phyloP scores from a whole-genome alignment of 371 early-diverging fungal species.

The Vairimorpha ceranae region DNA sequence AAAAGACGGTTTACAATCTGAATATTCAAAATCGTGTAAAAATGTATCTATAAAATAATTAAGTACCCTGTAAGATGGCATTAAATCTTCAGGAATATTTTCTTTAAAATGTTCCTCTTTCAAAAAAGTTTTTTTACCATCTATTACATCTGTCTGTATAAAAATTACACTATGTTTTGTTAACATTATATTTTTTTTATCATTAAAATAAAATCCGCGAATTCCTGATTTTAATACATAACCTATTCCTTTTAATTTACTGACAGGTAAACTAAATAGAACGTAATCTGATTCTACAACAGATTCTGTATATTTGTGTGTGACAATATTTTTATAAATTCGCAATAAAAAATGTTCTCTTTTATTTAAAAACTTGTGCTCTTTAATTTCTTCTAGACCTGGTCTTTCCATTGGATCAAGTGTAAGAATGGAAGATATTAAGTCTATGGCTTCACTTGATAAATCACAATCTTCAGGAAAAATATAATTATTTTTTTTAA shows the following conservation, averaged over 20 bases:
- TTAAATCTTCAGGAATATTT: conserved; percentile 42
- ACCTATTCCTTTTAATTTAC: conserved; percentile 72
- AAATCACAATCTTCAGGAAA: conserved; percentile 70
- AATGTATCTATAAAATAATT: conserved; percentile 52
- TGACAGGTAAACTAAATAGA: conserved; percentile 68
- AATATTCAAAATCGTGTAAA: conserved; percentile 22
- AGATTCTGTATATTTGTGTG: conserved; percentile 9
- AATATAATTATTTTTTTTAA: conserved; percentile 69
- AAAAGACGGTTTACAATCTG: conserved; percentile 25
- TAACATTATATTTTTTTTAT: conserved; percentile 67
- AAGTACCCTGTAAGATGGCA: conserved; percentile 8
- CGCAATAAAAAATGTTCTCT: conserved; percentile 38
- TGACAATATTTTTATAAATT: conserved; percentile 41
- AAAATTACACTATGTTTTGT: conserved; percentile 25
- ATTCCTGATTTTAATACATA: conserved; percentile 72
- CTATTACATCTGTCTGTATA: conserved; percentile 26
- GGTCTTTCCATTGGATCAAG: conserved; percentile 69
- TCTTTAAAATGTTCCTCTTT: conserved; percentile 53
- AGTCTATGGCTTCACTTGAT: conserved; percentile 68
- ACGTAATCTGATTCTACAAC: conserved; percentile 46
- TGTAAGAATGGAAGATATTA: conserved; percentile 72
- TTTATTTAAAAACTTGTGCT: conserved; percentile 57
- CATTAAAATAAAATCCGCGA: conserved; percentile 74
- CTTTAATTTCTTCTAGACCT: conserved; percentile 64
- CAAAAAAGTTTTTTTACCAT: conserved; percentile 42